A percentile compares a stretch with the other conserved stretches of the same genome.
phyloP scores from a whole-genome alignment of 805 yeast genomes.

The Wickerhamiella sorbophila region DNA sequence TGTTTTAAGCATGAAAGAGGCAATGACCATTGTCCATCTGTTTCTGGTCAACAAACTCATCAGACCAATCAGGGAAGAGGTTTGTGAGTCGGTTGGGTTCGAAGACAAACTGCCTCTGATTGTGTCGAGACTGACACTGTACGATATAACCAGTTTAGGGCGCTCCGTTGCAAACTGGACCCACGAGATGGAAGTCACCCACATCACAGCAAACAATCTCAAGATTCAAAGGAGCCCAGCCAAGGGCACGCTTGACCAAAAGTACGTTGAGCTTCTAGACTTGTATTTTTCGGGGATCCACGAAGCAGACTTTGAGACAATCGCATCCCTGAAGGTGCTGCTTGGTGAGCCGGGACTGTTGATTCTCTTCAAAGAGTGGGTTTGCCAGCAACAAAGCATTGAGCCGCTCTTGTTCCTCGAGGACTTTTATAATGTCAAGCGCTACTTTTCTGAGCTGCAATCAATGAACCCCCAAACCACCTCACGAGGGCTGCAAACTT shows the following conservation, averaged over 20 bases:
- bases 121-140: conserved; percentile 9
- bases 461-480: conserved; percentile 1
- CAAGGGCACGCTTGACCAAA: not conserved
- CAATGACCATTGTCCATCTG: conserved; percentile 9
- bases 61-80: conserved; percentile 7
- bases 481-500: not conserved
- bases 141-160: conserved; percentile 13
- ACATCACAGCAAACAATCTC: not conserved
- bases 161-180: conserved; percentile 9
- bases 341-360: conserved; percentile 13
- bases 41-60: conserved; percentile 25
- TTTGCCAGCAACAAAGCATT: conserved; percentile 4
- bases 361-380: conserved; percentile 9
- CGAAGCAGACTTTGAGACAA: conserved; percentile 1
- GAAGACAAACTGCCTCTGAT: conserved; percentile 3
- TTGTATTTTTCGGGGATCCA: too few relatives aligned
- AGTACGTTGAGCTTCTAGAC: not conserved
- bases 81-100: conserved; percentile 8
- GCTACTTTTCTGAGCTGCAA: too few relatives aligned
- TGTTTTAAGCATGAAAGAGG: conserved; percentile 29
- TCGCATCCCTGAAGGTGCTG: conserved; percentile 3
- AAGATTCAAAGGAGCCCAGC: not conserved
- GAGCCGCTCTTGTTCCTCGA: conserved; percentile 11
- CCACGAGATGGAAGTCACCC: not conserved
- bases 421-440: not conserved